Evolutionary conservation across 2,329 filamentous ascomycete species (phyloP).

Genomic region (Simplicillium sp.): DNA sequence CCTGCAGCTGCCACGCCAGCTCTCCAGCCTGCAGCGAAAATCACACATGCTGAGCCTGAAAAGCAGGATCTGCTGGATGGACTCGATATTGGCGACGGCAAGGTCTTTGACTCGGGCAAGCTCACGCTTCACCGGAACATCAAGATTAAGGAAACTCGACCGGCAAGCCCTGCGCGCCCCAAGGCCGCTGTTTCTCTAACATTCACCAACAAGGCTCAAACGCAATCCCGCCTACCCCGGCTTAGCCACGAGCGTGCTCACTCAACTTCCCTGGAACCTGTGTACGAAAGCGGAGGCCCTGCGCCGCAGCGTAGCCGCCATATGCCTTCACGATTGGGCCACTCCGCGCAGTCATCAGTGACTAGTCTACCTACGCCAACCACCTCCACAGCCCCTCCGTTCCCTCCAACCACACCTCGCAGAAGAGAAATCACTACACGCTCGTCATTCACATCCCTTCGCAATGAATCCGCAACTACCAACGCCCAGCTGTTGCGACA

Average conservation of each 20-base stretch:
- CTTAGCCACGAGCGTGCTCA: constrained; percentile 63
- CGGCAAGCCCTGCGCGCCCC: constrained; percentile 59
- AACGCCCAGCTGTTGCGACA: constrained; percentile 55
- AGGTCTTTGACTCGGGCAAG: constrained; percentile 72
- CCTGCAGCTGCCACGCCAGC: constrained; percentile 7
- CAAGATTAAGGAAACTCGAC: constrained; percentile 66
- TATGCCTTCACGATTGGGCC: constrained; percentile 58
- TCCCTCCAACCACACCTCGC: constrained; percentile 49
- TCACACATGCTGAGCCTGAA: constrained; percentile 30
- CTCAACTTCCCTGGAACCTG: constrained; percentile 72
- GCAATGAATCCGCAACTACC: constrained; percentile 54
- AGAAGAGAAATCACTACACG: constrained; percentile 50
- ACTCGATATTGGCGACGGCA: constrained; percentile 77
- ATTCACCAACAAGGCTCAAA: constrained; percentile 71
- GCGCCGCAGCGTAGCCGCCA: constrained; percentile 49
- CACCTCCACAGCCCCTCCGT: constrained; percentile 42
- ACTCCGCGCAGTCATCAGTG: constrained; percentile 60
- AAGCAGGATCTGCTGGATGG: constrained; percentile 77
- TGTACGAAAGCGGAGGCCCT: constrained; percentile 79
- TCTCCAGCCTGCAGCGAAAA: constrained; percentile 14
- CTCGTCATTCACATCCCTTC: constrained; percentile 41
- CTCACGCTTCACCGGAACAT: constrained; percentile 85
- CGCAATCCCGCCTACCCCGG: constrained; percentile 67
- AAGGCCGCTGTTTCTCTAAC: constrained; percentile 78
- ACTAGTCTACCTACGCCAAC: constrained; percentile 53